phyloP scores from a whole-genome alignment of 2,329 filamentous ascomycete genomes.

The Cercospora nicotianae region DNA sequence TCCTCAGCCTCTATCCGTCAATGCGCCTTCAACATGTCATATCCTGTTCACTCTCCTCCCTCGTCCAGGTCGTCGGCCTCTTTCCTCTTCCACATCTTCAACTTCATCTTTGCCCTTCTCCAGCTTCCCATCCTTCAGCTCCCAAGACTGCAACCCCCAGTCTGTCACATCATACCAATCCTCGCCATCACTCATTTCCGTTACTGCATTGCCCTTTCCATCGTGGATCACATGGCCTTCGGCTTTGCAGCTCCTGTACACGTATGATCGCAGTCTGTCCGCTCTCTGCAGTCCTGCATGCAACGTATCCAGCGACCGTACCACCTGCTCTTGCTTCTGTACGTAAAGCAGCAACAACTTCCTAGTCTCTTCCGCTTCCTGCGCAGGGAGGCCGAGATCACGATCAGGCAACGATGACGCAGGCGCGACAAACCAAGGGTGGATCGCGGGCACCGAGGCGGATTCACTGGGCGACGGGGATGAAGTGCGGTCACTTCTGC shows the following conservation, averaged over 20 bases:
- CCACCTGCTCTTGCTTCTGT: conserved; percentile 83
- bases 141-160: conserved; percentile 59
- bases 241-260: conserved; percentile 74
- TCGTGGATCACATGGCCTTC: conserved; percentile 65
- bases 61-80: conserved; percentile 25
- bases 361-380: conserved; percentile 76
- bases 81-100: conserved; percentile 52
- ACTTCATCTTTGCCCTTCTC: conserved; percentile 85
- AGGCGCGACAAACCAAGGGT: conserved; percentile 73
- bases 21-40: conserved; percentile 23
- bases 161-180: conserved; percentile 86
- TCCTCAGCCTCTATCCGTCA: not conserved
- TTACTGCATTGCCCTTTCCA: conserved; percentile 34
- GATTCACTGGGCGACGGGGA: conserved; percentile 48
- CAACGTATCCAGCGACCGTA: conserved; percentile 66
- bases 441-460: conserved; percentile 55
- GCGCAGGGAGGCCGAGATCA: conserved; percentile 68
- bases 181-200: conserved; percentile 81
- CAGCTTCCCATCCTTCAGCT: conserved; percentile 59
- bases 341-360: conserved; percentile 73
- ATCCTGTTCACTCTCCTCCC: conserved; percentile 30
- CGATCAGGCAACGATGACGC: conserved; percentile 62
- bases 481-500: conserved; percentile 40
- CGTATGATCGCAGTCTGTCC: conserved; percentile 68
- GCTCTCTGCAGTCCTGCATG: conserved; percentile 71